These are phyloP conservation scores for Fusarium sp. DNA, from an alignment of 2,329 filamentous ascomycete species.

Conservation along the genomic window DNA sequence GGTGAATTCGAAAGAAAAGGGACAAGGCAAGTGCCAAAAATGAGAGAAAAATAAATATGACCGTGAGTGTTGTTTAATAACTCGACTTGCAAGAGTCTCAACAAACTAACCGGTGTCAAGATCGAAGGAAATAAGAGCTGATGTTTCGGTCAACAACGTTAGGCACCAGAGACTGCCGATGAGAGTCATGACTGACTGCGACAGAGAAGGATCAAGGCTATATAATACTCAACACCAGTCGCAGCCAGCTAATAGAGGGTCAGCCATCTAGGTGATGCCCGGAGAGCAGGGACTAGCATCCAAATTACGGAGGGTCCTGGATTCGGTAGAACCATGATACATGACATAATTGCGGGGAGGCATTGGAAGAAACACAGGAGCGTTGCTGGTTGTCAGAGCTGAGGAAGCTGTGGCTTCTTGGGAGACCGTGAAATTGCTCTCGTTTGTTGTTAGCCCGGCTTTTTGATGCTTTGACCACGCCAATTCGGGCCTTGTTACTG, in stretches of 20 bases:
- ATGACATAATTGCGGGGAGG: conserved; percentile 58
- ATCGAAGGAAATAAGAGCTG: conserved; percentile 1
- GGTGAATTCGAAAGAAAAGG: not conserved
- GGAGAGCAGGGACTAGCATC: conserved; percentile 43
- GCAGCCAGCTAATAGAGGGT: conserved; percentile 25
- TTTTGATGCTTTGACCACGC: conserved; percentile 38
- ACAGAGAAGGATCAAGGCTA: conserved; percentile 40
- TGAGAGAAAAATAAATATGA: conserved; percentile 15
- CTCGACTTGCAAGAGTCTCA: conserved; percentile 28
- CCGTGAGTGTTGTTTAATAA: conserved; percentile 22
- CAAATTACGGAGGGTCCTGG: conserved; percentile 50
- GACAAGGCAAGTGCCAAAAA: not conserved
- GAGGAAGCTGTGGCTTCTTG: conserved; percentile 35
- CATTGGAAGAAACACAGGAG: conserved; percentile 26
- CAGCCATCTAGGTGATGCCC: conserved; percentile 35
- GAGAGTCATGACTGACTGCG: conserved; percentile 34
- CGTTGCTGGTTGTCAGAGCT: conserved; percentile 26
- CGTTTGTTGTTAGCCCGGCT: conserved; percentile 32
- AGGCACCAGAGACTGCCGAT: conserved; percentile 41
- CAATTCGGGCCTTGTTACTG: conserved; percentile 37
- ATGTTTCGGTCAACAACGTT: conserved; percentile 36
- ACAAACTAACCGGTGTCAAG: conserved; percentile 20
- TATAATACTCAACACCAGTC: conserved; percentile 40
- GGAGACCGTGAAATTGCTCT: conserved; percentile 28
- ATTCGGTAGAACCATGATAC: conserved; percentile 51